A percentile compares a stretch with the other conserved stretches of the same genome.
Evolutionary conservation across 2,329 filamentous ascomycete species (phyloP).

Genomic region (Xylariaceae sp.): DNA sequence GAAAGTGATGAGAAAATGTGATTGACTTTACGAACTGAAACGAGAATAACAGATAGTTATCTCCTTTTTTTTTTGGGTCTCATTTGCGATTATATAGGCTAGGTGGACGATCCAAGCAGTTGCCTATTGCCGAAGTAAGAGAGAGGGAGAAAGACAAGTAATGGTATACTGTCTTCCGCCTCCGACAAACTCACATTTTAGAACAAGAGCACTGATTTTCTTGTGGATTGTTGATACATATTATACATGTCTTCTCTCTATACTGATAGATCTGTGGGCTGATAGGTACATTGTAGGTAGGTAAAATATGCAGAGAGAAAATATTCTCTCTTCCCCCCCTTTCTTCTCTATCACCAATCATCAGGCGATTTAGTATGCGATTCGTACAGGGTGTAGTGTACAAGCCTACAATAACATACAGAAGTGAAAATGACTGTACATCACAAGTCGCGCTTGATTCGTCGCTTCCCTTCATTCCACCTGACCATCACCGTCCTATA

Average conservation of each 20-base stretch:
- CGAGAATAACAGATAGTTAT: too few species aligned
- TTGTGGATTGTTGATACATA: constrained; percentile 21
- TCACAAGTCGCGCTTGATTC: background rate
- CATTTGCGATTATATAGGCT: too few species aligned
- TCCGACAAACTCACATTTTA: background rate
- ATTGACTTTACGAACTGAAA: too few species aligned
- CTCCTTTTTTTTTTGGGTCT: too few species aligned
- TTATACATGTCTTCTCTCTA: constrained; percentile 28
- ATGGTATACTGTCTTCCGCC: too few species aligned
- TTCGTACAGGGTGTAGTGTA: constrained; percentile 5
- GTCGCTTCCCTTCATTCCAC: constrained; percentile 1
- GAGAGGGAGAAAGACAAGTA: too few species aligned
- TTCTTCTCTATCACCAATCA: background rate
- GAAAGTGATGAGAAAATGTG: too few species aligned
- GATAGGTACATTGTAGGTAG: constrained; percentile 25
- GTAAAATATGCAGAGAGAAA: constrained; percentile 11
- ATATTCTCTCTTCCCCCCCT: background rate
- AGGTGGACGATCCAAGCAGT: too few species aligned
- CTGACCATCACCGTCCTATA: background rate
- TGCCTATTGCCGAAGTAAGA: too few species aligned
- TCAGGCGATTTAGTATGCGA: background rate
- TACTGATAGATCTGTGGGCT: background rate
- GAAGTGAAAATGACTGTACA: background rate
- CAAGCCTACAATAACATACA: background rate
- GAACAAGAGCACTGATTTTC: background rate